Conservation (phyloP, 768 basidiomycete genomes). For the Asterophora parasitica region DNA sequence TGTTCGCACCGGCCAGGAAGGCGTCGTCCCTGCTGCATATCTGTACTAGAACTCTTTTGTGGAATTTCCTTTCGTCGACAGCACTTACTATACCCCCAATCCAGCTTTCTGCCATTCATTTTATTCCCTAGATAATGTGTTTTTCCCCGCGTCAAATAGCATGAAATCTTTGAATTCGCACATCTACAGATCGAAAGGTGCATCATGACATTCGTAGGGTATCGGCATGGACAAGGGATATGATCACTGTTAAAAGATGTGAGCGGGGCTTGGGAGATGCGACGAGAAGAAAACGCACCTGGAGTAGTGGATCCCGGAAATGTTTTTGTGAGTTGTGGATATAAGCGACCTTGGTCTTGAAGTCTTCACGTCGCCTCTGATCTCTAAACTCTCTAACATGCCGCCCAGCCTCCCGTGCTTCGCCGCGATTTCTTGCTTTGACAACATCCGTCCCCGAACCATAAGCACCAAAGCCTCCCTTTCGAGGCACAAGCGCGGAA, state of each 20-base stretch:
- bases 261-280: background rate
- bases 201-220: no score
- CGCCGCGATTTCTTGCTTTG: constrained; percentile 90
- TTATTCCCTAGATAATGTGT: constrained; percentile 3
- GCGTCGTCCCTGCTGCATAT: constrained; percentile 90
- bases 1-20: constrained; percentile 72
- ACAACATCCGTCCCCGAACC: constrained; percentile 80
- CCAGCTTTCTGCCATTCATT: constrained; percentile 12
- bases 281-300: constrained; percentile 8
- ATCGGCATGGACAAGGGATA: background rate
- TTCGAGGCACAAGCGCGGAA: constrained; percentile 76
- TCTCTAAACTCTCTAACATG: constrained; percentile 84
- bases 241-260: constrained; percentile 6
- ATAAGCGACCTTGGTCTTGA: constrained; percentile 80
- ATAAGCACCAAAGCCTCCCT: constrained; percentile 83
- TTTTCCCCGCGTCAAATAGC: background rate
- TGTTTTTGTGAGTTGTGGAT: constrained; percentile 87
- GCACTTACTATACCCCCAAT: constrained; percentile 24
- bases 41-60: constrained; percentile 58
- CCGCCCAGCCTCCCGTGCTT: constrained; percentile 87
- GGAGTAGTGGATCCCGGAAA: constrained; percentile 49
- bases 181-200: no score
- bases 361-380: constrained; percentile 70
- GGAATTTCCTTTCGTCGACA: constrained; percentile 32
- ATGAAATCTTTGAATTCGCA: no score